Evolutionary conservation across 768 basidiomycete genomes (phyloP).

Genomic region (Pleurotus tuoliensis): DNA sequence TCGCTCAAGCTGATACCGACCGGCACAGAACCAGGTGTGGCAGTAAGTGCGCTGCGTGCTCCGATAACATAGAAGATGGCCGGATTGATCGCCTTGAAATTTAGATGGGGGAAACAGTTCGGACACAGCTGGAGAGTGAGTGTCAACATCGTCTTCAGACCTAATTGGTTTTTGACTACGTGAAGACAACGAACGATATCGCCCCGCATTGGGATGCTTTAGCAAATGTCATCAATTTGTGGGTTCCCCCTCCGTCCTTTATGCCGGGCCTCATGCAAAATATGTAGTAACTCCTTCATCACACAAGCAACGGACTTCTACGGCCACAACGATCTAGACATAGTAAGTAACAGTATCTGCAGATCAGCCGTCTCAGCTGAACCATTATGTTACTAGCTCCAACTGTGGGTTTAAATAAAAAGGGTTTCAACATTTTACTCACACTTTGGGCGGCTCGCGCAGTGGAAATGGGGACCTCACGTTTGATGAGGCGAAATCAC

Average conservation of each 20-base stretch:
- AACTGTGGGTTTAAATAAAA: neutral
- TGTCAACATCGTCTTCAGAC: slow-evolving; percentile 9
- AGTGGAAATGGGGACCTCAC: slow-evolving; percentile 64
- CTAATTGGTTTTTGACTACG: neutral
- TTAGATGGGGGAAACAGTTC: slow-evolving; percentile 48
- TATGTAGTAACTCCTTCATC: slow-evolving; percentile 56
- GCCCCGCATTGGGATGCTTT: slow-evolving; percentile 1
- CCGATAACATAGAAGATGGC: neutral
- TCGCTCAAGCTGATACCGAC: too few relatives aligned
- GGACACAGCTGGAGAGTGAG: slow-evolving; percentile 68
- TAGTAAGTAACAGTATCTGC: slow-evolving; percentile 31
- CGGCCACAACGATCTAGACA: slow-evolving; percentile 67
- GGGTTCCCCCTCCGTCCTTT: slow-evolving; percentile 13
- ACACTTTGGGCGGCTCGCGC: neutral
- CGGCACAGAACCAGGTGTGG: slow-evolving; percentile 6
- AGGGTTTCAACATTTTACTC: too few relatives aligned
- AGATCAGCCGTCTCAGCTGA: too few relatives aligned
- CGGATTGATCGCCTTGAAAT: too few relatives aligned
- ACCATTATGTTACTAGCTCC: neutral
- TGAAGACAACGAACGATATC: slow-evolving; percentile 3
- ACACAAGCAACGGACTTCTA: slow-evolving; percentile 64
- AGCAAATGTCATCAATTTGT: slow-evolving; percentile 6
- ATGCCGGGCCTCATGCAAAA: neutral
- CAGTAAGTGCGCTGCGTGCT: neutral
- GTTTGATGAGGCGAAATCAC: slow-evolving; percentile 61